Base-by-base conservation (phyloP, 2,329 filamentous ascomycete species). In the Neofusicoccum ribis region DNA sequence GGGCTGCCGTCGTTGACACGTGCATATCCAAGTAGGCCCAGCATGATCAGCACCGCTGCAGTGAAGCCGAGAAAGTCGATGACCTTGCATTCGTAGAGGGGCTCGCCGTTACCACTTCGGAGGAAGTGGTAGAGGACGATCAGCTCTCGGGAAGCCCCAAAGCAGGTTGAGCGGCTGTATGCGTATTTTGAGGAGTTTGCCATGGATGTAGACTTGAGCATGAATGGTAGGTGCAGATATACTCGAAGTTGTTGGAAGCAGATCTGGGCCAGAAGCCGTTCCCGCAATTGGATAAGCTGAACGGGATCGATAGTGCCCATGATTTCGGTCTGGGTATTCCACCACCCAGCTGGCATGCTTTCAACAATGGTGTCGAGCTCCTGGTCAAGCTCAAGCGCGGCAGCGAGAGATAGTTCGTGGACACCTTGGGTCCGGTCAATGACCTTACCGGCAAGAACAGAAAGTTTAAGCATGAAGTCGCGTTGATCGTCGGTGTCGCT, bases 31-130 rank as follows among this genome's bases (percentile, higher is more conserved):
- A 80, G 72, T 6, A 80, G 72, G 2, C 79, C 78, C n/a, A 83
- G 73, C 9, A 80, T 71, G 37, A 83, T 70, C 23, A 82, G 72
- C 1, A 81, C 74, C 3, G 80, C 77, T 5, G 78, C 75, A 1
- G 79, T 82, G 70, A 83, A 83, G 43, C 76, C 81, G 44, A 81
- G 76, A 65, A 82, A 82, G 68, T 82, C 81, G 17, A 80, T 72
- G 8, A 79, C 78, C 65, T 81, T 81, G 73, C 81, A 82, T 65
- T 83, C 79, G 69, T 80, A 82, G 0, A 81, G 69, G 11, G 77
- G 77, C 27, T 62, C 56, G 0, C 70, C 72, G 63, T 75, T 73
- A 1, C 68, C 71, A 61, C 64, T 71, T 5, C 77, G 76, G 4
- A 81, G 72, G 0, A 74, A 66, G 27, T 78, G 75, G 67, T 79